A percentile compares a stretch with the other conserved stretches of the same genome.
Conservation (phyloP, 208 protist genomes). For the Kentomonas sorsogonicus region DNA sequence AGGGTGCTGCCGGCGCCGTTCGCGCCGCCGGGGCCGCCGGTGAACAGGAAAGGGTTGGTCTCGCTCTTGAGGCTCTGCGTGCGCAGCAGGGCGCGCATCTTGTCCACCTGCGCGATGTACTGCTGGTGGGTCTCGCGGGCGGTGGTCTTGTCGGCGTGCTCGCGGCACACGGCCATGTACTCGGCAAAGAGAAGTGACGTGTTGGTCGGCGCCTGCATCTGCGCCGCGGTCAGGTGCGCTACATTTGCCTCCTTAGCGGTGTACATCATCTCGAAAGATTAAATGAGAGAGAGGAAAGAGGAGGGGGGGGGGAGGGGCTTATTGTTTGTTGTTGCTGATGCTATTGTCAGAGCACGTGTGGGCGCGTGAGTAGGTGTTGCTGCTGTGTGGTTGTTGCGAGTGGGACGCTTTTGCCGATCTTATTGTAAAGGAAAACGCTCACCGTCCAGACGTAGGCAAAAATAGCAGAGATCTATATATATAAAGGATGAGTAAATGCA, state of each 20-base stretch:
- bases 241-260: constrained; percentile 34
- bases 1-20: no score
- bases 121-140: constrained; percentile 33
- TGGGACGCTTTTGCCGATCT: no score
- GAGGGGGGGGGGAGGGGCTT: not conserved
- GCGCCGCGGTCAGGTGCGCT: constrained; percentile 23
- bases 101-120: constrained; percentile 27
- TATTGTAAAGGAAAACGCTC: no score
- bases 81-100: constrained; percentile 19
- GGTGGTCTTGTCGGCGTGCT: constrained; percentile 24
- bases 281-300: not conserved
- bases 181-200: constrained; percentile 24
- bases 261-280: constrained; percentile 25
- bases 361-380: no score
- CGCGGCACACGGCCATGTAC: constrained; percentile 28
- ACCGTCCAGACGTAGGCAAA: no score
- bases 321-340: not conserved
- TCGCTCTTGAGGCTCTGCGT: constrained; percentile 23
- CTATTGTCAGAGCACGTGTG: not conserved
- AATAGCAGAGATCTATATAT: no score
- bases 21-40: not conserved
- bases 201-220: constrained; percentile 28
- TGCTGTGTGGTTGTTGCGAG: no score
- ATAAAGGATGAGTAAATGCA: not conserved
- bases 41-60: not conserved